Base-by-base conservation (phyloP, 2,329 filamentous ascomycete species). In the Diaporthe vaccinii region DNA sequence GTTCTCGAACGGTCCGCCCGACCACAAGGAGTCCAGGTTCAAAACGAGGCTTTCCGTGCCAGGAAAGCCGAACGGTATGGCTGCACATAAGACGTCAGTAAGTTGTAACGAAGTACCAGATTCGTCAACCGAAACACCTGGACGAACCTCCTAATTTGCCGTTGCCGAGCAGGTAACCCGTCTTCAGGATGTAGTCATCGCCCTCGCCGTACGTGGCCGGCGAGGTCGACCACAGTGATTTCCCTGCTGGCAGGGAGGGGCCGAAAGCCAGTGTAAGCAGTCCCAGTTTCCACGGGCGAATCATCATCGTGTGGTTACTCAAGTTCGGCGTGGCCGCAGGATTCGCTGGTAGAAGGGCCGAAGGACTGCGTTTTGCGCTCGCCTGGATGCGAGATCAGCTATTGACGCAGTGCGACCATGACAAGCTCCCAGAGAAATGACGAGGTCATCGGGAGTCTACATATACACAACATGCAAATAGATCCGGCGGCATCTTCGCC, bases 21-120 rank as follows among this genome's bases (percentile, higher is more conserved):
- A 85, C 88, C 87, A 89, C 1, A 89, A 77, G 2, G 83, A 86
- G 74, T 90, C 88, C 25, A 87, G 77, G 68, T 89, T 89, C 51
- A 89, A 73, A 28, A 82, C 84, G 7, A 89, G 71, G 34, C 82
- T 84, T 67, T 89, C 87, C 2, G 80, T 76, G 3, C 85, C 84
- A 0, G 87, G 82, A 22, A 80, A 76, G 0, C 87, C 87, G 73
- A 86, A 86, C 0, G 86, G 83, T 41, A 89, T 84, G 3, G 83
- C 85, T 82, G 55, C 39, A 65, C 25, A 15, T 5, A 5, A 12
- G 3, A 7, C 20, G 36, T 74, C 46, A 70, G 41, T 46, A 2
- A 20, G 2, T 28, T 25, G 55, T 28, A 6, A 36, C 46, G 14
- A 1, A 17, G 31, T 62, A 1, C 68, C 22, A 7, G 31, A 28